phyloP scores from a whole-genome alignment of 2,329 filamentous ascomycete genomes.

The Penicillium sp. region DNA sequence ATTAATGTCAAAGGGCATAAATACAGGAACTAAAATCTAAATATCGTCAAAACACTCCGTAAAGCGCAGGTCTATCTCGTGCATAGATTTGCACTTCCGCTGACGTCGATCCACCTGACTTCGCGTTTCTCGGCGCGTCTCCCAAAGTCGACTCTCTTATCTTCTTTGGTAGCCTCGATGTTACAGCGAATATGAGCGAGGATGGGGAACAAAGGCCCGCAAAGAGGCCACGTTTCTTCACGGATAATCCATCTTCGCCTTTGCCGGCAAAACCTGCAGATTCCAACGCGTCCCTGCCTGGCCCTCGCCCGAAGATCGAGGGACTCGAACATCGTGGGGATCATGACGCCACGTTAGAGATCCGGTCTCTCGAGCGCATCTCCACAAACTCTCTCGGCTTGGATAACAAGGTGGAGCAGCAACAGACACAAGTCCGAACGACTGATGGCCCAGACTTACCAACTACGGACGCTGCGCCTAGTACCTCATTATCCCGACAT shows the following conservation, averaged over 20 bases:
- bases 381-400: background rate
- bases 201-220: slow-evolving; percentile 54
- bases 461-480: background rate
- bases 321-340: background rate
- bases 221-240: slow-evolving; percentile 65
- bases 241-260: slow-evolving; percentile 45
- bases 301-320: background rate
- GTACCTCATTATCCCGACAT: background rate
- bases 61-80: no score
- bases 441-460: background rate
- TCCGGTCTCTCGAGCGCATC: background rate
- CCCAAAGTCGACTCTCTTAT: slow-evolving; percentile 8
- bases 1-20: background rate
- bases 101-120: slow-evolving; percentile 32
- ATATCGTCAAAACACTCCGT: background rate
- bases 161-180: slow-evolving; percentile 1
- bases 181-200: slow-evolving; percentile 20
- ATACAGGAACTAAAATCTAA: background rate
- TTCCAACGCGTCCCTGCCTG: slow-evolving; percentile 20
- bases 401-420: background rate
- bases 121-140: slow-evolving; percentile 40
- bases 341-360: background rate
- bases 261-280: slow-evolving; percentile 15
- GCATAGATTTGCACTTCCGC: slow-evolving; percentile 1
- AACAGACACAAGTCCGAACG: background rate